A percentile compares a stretch with the other conserved stretches of the same genome.
phyloP scores from a whole-genome alignment of 2,329 filamentous ascomycete species.

The Sarocladium kiliense region DNA sequence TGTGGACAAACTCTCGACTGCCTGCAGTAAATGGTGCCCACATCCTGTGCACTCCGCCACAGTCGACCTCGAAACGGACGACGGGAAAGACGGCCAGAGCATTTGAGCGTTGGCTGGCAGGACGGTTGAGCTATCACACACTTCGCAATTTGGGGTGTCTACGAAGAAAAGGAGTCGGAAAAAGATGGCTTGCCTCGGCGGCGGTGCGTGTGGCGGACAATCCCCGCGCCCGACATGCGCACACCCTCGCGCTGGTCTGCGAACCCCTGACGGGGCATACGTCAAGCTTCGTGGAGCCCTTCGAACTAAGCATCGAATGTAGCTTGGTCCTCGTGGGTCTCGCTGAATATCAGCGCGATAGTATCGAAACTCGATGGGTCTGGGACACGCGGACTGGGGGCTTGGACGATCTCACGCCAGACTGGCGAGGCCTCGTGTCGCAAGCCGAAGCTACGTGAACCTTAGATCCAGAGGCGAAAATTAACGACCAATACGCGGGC shows the following conservation, averaged over 20 bases:
- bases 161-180: neutral
- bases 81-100: neutral
- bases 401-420: neutral
- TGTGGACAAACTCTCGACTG: neutral
- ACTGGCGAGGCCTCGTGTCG: neutral
- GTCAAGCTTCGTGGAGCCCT: slow-evolving; percentile 1
- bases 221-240: neutral
- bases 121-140: neutral
- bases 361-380: slow-evolving; percentile 1
- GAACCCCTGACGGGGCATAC: slow-evolving; percentile 7
- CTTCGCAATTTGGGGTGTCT: neutral
- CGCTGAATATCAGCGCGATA: neutral
- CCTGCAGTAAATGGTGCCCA: neutral
- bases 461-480: neutral
- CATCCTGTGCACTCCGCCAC: neutral
- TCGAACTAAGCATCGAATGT: neutral
- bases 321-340: slow-evolving; percentile 4
- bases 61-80: neutral
- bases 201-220: neutral
- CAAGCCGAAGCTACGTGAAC: neutral
- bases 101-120: neutral
- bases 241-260: neutral
- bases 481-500: neutral
- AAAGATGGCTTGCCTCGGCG: neutral
- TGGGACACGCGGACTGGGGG: slow-evolving; percentile 6